Conservation (phyloP, 208 protist genomes). For the Acanthamoeba healyi region DNA sequence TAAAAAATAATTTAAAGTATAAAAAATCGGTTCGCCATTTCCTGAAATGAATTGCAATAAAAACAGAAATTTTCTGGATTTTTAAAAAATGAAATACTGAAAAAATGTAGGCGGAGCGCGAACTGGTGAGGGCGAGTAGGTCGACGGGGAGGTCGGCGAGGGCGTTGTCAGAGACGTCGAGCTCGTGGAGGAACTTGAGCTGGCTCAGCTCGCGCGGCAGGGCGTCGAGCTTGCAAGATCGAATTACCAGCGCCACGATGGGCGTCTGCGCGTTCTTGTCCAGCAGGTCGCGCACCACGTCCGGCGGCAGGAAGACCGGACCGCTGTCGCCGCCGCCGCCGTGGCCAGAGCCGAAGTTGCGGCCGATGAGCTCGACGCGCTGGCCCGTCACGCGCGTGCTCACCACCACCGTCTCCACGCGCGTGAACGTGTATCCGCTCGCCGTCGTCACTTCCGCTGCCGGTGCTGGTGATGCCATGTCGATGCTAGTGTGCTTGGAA, state of each 20-base stretch:
- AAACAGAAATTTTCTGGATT: neutral
- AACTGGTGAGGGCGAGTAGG: neutral
- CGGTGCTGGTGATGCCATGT: no score
- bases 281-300: neutral
- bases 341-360: neutral
- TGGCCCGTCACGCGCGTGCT: neutral
- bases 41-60: neutral
- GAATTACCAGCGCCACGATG: neutral
- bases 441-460: no score
- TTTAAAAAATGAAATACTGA: neutral
- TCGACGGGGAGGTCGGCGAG: conserved; percentile 27
- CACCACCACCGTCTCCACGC: neutral
- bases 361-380: neutral
- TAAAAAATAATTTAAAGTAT: neutral
- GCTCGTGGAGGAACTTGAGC: neutral
- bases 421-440: neutral
- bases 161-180: conserved; percentile 20
- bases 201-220: neutral
- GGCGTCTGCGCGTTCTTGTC: neutral
- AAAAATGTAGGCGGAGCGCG: neutral
- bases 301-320: neutral
- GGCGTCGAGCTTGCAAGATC: neutral
- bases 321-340: neutral
- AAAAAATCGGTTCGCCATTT: no score
- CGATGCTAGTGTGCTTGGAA: no score